These are phyloP conservation scores for Lactarius psammicola DNA, from an alignment of 768 basidiomycete species.

Conservation along the genomic window DNA sequence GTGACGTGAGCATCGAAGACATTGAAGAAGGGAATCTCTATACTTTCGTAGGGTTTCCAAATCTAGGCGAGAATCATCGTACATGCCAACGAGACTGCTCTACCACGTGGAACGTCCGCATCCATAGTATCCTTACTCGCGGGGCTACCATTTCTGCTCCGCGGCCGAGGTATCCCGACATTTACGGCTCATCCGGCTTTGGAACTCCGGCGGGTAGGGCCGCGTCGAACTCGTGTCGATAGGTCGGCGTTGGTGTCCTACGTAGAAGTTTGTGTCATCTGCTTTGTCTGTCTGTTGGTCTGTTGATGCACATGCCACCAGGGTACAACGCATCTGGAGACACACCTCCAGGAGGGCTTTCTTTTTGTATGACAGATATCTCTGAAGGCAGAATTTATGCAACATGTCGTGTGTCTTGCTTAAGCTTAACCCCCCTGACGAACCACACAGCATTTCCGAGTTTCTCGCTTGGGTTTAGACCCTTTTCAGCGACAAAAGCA, in stretches of 20 bases:
- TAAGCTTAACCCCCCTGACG: background rate
- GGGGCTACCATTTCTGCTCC: constrained; percentile 17
- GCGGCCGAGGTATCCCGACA: constrained; percentile 8
- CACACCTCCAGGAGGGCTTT: constrained; percentile 4
- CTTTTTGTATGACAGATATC: constrained; percentile 12
- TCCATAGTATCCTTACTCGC: background rate
- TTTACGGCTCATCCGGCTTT: constrained; percentile 5
- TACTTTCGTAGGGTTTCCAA: constrained; percentile 1
- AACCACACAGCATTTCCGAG: constrained; percentile 10
- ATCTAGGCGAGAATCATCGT: constrained; percentile 8
- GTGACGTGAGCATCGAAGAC: background rate
- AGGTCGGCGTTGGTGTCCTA: background rate
- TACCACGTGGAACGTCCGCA: background rate
- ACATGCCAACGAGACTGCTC: background rate
- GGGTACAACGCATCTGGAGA: constrained; percentile 6
- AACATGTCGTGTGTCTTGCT: constrained; percentile 15
- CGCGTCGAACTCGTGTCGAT: too few species aligned
- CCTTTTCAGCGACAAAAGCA: constrained; percentile 12
- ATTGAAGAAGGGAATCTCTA: background rate
- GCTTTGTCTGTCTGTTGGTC: background rate
- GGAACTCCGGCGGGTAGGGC: background rate
- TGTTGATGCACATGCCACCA: constrained; percentile 2
- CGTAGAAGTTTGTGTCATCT: background rate
- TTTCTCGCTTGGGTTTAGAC: constrained; percentile 17
- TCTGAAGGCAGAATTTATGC: constrained; percentile 15